phyloP scores from a whole-genome alignment of 192 early-diverging fungal genomes.

The Martensiomyces pterosporus region DNA sequence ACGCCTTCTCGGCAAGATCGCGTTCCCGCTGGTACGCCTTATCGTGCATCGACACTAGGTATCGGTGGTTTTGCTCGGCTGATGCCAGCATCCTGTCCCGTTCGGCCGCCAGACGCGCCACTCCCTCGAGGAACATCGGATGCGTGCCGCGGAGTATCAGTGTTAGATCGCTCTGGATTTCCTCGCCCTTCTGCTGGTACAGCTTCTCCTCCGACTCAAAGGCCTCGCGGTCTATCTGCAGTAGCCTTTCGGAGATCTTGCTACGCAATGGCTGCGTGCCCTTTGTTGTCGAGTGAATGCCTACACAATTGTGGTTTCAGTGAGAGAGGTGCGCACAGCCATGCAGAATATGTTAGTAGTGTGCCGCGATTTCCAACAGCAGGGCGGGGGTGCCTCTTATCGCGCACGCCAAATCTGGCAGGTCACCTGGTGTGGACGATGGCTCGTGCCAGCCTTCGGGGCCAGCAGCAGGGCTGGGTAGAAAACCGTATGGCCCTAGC shows the following conservation, averaged over 20 bases:
- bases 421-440: too few species aligned
- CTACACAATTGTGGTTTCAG: too few species aligned
- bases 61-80: slow-evolving; percentile 54
- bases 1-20: slow-evolving; percentile 59
- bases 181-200: slow-evolving; percentile 43
- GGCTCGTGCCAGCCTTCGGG: too few species aligned
- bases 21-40: slow-evolving; percentile 23
- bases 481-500: too few species aligned
- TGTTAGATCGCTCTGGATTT: slow-evolving; percentile 38
- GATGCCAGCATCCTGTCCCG: slow-evolving; percentile 72
- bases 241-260: slow-evolving; percentile 43
- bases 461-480: too few species aligned
- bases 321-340: too few species aligned
- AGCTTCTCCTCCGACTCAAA: slow-evolving; percentile 30
- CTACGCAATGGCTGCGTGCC: slow-evolving; percentile 32
- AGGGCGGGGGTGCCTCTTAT: too few species aligned
- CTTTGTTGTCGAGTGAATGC: neutral
- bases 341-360: too few species aligned
- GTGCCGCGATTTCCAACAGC: too few species aligned
- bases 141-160: slow-evolving; percentile 57
- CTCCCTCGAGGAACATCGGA: slow-evolving; percentile 62
- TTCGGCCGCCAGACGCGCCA: slow-evolving; percentile 55
- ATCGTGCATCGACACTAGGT: slow-evolving; percentile 35
- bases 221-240: slow-evolving; percentile 47
- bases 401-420: too few species aligned